A percentile compares a stretch with the other conserved stretches of the same genome.
These are phyloP conservation scores for Colletotrichum caudatum DNA, from an alignment of 2,329 filamentous ascomycete species.

Conservation along the genomic window DNA sequence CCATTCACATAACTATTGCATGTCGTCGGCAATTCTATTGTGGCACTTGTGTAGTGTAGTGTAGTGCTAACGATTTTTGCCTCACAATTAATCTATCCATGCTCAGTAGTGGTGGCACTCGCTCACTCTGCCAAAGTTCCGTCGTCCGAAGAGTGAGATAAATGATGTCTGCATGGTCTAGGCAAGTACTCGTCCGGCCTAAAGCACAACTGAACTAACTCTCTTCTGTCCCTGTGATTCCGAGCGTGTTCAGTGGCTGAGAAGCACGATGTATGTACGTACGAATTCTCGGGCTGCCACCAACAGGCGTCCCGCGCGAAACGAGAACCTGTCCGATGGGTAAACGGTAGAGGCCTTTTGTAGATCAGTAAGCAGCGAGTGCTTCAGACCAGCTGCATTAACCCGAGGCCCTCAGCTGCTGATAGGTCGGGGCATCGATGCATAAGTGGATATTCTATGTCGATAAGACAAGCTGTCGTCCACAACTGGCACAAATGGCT, in stretches of 20 bases:
- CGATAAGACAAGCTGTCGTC: slow-evolving; percentile 33
- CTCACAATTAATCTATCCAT: slow-evolving; percentile 10
- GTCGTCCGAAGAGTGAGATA: background rate
- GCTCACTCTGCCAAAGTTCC: background rate
- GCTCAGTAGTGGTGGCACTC: slow-evolving; percentile 10
- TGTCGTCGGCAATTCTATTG: slow-evolving; percentile 14
- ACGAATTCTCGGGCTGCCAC: slow-evolving; percentile 28
- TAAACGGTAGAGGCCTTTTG: background rate
- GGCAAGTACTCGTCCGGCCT: slow-evolving; percentile 58
- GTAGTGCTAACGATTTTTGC: slow-evolving; percentile 1
- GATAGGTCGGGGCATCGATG: slow-evolving; percentile 35
- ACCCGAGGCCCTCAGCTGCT: slow-evolving; percentile 38
- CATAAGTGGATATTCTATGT: slow-evolving; percentile 32
- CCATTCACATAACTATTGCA: slow-evolving; percentile 36
- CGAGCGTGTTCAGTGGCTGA: background rate
- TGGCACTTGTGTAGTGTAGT: background rate
- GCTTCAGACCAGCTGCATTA: slow-evolving; percentile 38
- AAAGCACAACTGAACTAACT: background rate
- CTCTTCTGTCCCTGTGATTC: background rate
- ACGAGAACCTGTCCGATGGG: slow-evolving; percentile 29
- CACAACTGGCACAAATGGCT: slow-evolving; percentile 42
- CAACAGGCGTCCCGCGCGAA: slow-evolving; percentile 32
- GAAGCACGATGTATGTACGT: background rate
- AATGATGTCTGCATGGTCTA: background rate
- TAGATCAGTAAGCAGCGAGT: slow-evolving; percentile 15